Base-by-base conservation (phyloP, 441 rosid species). In the Populus hybrid region DNA sequence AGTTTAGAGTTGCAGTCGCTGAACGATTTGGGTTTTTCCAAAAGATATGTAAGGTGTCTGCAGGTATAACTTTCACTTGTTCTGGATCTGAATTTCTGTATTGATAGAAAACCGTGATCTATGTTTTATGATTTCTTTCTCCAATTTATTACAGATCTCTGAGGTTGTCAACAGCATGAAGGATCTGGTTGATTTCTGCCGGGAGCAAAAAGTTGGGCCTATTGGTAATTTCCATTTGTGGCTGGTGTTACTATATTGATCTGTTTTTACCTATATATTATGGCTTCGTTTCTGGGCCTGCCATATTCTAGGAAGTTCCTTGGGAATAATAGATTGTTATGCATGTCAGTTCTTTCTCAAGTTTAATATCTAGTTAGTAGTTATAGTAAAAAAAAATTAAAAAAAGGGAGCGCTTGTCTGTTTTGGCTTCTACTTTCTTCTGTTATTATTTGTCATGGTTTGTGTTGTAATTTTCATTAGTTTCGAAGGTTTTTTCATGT, bases 91-190 rank as follows among this genome's bases (percentile, higher is more conserved):
- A 67, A 18, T 77, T 75, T 30, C n/a, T 42, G 30, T 79, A 42
- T 75, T 76, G 54, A 67, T 30, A 20, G 24, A 72, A 20, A 14
- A n/a, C 40, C 57, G 23, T 24, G 76, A 36, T 70, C 14, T 10
- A 8, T 42, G 73, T 66, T 24, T 83, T 73, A n/a, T 63, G 50
- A 68, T 59, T 67, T 36, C 64, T n/a, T 57, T 59, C 76, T 78
- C 23, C 75, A 34, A 70, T 80, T 77, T 69, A 70, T 84, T 24
- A 74, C 84, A 97, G 98, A 97, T 97, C 63, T 92, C 99, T 36
- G 99, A 97, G 93, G 99, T 97, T 84, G 98, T 97, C 81, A 92
- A 85, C 83, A 92, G 98, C 92, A 97, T 97, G 99, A 97, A 94
- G 90, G 99, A 97, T 86, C 85, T 97, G 83, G 88, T 97, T 73